Base-by-base conservation (phyloP, 208 protist species). In the Trypanosoma congolense region DNA sequence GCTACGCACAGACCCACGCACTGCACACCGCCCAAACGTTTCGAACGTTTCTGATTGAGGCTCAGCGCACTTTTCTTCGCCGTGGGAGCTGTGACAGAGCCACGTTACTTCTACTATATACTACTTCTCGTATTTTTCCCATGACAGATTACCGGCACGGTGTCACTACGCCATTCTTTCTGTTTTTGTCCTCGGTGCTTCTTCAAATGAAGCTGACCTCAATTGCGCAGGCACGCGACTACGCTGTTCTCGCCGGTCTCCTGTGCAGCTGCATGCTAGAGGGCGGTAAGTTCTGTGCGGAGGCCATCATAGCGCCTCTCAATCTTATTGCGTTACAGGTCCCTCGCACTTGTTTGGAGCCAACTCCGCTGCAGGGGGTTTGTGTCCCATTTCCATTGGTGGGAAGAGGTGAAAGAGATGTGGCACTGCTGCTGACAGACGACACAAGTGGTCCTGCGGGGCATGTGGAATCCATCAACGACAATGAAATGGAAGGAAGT, bases 291-390 rank as follows among this genome's bases (percentile, higher is more conserved):
- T 90, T 81, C 47, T 70, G 60, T 28, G 69, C 73, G 18, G 82
- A 93, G 80, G 63, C 65, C 12, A 54, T 88, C 47, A 67, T 83
- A 28, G 82, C 80, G 5, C 60, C 63, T 8, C 65, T 87, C 8
- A 93, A 93, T 48, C 55, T 93, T 48, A 49, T 93, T 19, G 69
- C 83, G 26, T 53, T 93, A 51, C 82, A 88, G 57, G 55, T 93
- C 14, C 82, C 86, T 0, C 73, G 67, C 14, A 18, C 22, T 12
- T 56, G 55, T n/a, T 44, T 80, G 42, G 77, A 89, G 65, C 78
- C 79, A 0, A 70, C 68, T 22, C 70, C 68, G 14, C 75, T 78
- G 42, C 86, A 90, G 35, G 79, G 73, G 4, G 12, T 84, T 21
- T 48, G 48, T 35, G 64, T 90, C 52, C 70, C 77, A 8, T 75